Base-by-base conservation (phyloP, 2,329 filamentous ascomycete species). In the Penicillium sp. region DNA sequence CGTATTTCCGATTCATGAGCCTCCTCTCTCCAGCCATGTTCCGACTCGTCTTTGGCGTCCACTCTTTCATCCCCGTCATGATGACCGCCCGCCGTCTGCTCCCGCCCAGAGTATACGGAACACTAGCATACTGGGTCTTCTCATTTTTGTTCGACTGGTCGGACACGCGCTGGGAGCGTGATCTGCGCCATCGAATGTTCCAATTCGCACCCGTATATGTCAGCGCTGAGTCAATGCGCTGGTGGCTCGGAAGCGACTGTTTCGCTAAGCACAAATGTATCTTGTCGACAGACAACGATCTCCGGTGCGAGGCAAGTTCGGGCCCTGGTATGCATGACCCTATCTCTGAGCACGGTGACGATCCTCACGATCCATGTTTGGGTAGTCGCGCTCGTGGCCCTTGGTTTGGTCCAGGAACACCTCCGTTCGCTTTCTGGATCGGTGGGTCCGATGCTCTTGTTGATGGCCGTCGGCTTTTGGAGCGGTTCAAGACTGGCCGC, bases 31-130 rank as follows among this genome's bases (percentile, higher is more conserved):
- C 89, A 0, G 76, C 71, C 25, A 77, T 89, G 66, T 96, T 95
- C 70, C 79, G 88, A 1, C 64, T 89, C 18, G 80, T 95, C 59
- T 96, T 96, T 64, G 92, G 92, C 13, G 90, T 96, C 34, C 91
- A 95, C 65, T 83, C 88, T 0, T 96, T 96, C 67, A 95, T 97
- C 38, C 91, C 91, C 0, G 77, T 93, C 57, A 96, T 96, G 91
- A 89, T 95, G 84, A 78, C 78, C 5, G 89, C 92, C 78, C 89
- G 93, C 61, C 68, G 70, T 0, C 55, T 84, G 3, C 67, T 95
- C 2, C 81, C 85, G 0, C 76, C 85, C 0, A 72, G 70, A 0
- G 58, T 93, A 6, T 96, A 95, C 62, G 89, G 89, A 6, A 83
- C 81, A 62, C 78, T 95, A 60, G 91, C 89, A 2, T 97, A 96